Percentiles rank a stretch among this genome's conserved stretches.
Evolutionary conservation across 2,329 filamentous ascomycete species (phyloP).

Genomic region (Talaromyces sp.): DNA sequence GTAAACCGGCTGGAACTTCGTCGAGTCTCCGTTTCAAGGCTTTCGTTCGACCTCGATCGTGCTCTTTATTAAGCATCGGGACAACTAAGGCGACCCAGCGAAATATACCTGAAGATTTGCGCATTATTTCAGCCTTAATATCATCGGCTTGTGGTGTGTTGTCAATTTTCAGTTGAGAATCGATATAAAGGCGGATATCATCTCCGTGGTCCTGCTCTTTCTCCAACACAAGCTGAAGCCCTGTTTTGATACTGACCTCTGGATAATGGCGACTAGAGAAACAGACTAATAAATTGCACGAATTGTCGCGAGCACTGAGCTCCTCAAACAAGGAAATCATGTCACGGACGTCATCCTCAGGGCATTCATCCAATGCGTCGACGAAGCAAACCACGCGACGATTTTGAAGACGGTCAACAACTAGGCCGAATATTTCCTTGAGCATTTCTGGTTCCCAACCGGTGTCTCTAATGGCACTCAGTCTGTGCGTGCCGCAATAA

Average conservation of each 20-base stretch:
- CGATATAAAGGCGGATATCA: conserved; percentile 38
- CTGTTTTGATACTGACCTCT: conserved; percentile 33
- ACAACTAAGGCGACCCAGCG: conserved; percentile 48
- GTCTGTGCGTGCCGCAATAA: conserved; percentile 23
- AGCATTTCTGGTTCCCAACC: neutral
- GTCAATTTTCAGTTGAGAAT: conserved; percentile 27
- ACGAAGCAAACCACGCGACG: conserved; percentile 32
- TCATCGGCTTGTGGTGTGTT: neutral
- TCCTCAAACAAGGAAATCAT: conserved; percentile 28
- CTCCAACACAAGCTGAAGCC: conserved; percentile 36
- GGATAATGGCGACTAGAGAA: conserved; percentile 48
- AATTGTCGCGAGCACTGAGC: neutral
- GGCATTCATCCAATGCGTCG: conserved; percentile 48
- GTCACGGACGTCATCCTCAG: conserved; percentile 35
- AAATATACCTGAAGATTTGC: conserved; percentile 46
- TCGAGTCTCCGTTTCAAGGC: conserved; percentile 28
- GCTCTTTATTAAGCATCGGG: conserved; percentile 45
- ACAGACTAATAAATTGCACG: conserved; percentile 34
- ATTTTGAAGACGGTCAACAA: neutral
- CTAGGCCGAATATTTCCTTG: neutral
- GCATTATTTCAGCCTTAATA: conserved; percentile 27
- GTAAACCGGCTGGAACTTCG: conserved; percentile 44
- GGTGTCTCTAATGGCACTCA: neutral
- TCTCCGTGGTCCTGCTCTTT: conserved; percentile 33
- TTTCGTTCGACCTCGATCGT: conserved; percentile 27